Conservation (phyloP, 2,329 filamentous ascomycete genomes). For the Zasmidium cellare region DNA sequence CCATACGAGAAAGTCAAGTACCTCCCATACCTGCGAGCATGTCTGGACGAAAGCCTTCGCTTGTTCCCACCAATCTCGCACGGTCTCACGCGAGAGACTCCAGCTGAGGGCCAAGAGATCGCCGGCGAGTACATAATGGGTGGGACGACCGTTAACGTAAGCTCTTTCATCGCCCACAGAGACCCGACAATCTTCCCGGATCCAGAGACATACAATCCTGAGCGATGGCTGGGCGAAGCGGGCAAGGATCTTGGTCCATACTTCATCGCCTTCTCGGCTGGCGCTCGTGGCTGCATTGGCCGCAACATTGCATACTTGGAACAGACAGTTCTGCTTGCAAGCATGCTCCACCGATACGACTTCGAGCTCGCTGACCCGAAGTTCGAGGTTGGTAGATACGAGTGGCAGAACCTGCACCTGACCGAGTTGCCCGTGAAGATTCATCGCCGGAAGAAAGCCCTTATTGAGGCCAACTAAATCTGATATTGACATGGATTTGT, state of each 20-base stretch:
- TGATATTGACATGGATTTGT: neutral
- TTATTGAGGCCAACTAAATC: neutral
- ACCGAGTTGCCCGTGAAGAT: constrained; percentile 42
- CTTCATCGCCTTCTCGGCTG: constrained; percentile 36
- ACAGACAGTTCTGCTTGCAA: constrained; percentile 29
- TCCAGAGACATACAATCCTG: constrained; percentile 17
- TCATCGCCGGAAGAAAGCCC: constrained; percentile 30
- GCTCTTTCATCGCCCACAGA: constrained; percentile 18
- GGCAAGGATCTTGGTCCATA: constrained; percentile 17
- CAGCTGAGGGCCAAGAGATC: constrained; percentile 19
- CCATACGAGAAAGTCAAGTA: constrained; percentile 21
- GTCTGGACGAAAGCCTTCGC: constrained; percentile 20
- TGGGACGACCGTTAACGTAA: constrained; percentile 19
- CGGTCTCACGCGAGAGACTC: constrained; percentile 17
- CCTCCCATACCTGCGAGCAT: constrained; percentile 25
- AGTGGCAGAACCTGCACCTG: constrained; percentile 41
- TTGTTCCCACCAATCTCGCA: constrained; percentile 20
- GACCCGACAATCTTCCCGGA: constrained; percentile 36
- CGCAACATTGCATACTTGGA: constrained; percentile 32
- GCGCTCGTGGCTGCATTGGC: constrained; percentile 38
- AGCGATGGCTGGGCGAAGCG: constrained; percentile 24
- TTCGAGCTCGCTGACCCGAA: constrained; percentile 38
- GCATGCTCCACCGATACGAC: constrained; percentile 39
- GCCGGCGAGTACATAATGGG: constrained; percentile 16
- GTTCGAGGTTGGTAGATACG: constrained; percentile 37